A percentile compares a stretch with the other conserved stretches of the same genome.
Conservation (phyloP, 2,329 filamentous ascomycete genomes). For the Furcasterigmium sp. region DNA sequence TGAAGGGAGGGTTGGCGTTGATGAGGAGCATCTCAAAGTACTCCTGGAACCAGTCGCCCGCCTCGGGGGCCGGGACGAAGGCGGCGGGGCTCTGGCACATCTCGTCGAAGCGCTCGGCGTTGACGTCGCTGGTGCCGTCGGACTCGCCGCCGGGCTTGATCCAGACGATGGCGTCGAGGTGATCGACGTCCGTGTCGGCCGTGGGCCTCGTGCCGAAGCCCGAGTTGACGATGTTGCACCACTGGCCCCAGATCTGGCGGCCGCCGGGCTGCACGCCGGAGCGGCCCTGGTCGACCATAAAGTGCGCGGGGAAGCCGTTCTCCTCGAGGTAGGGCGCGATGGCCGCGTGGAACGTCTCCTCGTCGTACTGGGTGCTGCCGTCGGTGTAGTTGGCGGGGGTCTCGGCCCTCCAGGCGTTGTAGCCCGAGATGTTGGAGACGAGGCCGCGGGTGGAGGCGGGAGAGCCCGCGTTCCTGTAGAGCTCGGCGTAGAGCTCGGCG, state of each 20-base stretch:
- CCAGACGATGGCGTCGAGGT: constrained; percentile 55
- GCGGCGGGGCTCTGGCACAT: constrained; percentile 46
- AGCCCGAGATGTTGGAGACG: constrained; percentile 29
- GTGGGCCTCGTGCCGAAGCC: constrained; percentile 50
- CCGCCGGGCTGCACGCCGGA: constrained; percentile 41
- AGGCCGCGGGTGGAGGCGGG: constrained; percentile 27
- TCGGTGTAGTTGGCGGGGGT: constrained; percentile 19
- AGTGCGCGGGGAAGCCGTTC: constrained; percentile 12
- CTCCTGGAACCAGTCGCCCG: constrained; percentile 62
- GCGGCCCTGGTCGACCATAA: constrained; percentile 12
- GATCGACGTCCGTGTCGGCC: constrained; percentile 37
- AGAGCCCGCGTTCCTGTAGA: constrained; percentile 25
- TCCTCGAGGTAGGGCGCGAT: constrained; percentile 9
- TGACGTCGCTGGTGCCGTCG: constrained; percentile 25
- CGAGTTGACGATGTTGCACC: constrained; percentile 52
- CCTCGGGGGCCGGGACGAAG: constrained; percentile 62
- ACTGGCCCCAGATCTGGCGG: constrained; percentile 48
- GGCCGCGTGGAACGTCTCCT: constrained; percentile 12
- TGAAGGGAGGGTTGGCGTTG: constrained; percentile 50
- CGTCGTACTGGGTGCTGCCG: constrained; percentile 10
- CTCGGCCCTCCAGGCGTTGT: constrained; percentile 18
- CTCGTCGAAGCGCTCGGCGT: constrained; percentile 36
- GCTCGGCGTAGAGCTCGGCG: constrained; percentile 19
- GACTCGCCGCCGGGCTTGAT: constrained; percentile 47
- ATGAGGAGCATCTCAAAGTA: constrained; percentile 53